Percentiles rank a stretch among this genome's conserved stretches.
phyloP scores from a whole-genome alignment of 768 basidiomycete genomes.

The Sporobolomyces roseus region DNA sequence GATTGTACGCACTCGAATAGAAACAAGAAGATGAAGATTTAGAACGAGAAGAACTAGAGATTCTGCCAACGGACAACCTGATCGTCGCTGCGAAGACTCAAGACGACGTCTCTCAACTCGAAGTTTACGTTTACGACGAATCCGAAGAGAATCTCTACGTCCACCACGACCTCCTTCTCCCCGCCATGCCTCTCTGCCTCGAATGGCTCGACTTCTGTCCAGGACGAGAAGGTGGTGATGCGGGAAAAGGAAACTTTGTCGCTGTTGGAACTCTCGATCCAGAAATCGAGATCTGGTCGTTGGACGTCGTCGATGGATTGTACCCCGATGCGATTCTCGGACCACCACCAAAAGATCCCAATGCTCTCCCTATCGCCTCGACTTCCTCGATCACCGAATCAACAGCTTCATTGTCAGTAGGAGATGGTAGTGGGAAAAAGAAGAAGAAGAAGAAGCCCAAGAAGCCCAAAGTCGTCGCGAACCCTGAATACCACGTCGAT shows the following conservation, averaged over 20 bases:
- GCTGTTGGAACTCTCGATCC: slow-evolving; percentile 97
- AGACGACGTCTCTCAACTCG: slow-evolving; percentile 91
- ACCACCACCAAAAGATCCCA: slow-evolving; percentile 58
- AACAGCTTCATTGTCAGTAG: not conserved
- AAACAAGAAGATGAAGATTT: slow-evolving; percentile 66
- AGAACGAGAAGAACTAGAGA: slow-evolving; percentile 83
- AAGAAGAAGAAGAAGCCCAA: slow-evolving; percentile 96
- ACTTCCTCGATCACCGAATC: slow-evolving; percentile 30
- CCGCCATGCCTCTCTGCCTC: slow-evolving; percentile 94
- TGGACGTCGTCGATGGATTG: slow-evolving; percentile 87
- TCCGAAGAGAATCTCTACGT: slow-evolving; percentile 84
- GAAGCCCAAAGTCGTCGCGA: slow-evolving; percentile 52
- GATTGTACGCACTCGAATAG: slow-evolving; percentile 46
- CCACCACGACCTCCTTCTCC: slow-evolving; percentile 96
- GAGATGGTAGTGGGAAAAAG: slow-evolving; percentile 52
- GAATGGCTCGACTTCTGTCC: slow-evolving; percentile 99
- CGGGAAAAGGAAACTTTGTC: slow-evolving; percentile 62
- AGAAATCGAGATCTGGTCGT: slow-evolving; percentile 97
- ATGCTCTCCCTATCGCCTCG: slow-evolving; percentile 43
- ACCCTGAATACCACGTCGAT: slow-evolving; percentile 80
- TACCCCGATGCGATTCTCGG: slow-evolving; percentile 90
- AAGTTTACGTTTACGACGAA: slow-evolving; percentile 86
- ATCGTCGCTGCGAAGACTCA: slow-evolving; percentile 90
- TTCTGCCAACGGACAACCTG: slow-evolving; percentile 86
- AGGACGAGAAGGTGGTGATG: slow-evolving; percentile 30